Conservation (phyloP, 2,329 filamentous ascomycete species). For the Phoma sp. region DNA sequence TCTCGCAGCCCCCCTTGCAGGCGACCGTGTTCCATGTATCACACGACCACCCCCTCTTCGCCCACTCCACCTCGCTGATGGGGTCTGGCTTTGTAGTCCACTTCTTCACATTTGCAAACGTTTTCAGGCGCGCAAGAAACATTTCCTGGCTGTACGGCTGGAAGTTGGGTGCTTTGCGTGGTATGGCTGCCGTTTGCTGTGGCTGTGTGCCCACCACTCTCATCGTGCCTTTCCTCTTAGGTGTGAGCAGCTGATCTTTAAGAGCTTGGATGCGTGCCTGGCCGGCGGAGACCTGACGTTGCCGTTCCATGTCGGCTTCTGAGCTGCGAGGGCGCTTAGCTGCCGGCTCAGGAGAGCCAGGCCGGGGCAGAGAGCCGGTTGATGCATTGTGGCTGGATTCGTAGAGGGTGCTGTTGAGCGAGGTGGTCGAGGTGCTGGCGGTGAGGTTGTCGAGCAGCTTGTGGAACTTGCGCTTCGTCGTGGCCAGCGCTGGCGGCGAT, state of each 20-base stretch:
- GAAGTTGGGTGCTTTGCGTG: slow-evolving; percentile 69
- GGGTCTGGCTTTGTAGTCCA: slow-evolving; percentile 92
- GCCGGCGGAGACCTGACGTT: slow-evolving; percentile 37
- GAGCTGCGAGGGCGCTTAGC: slow-evolving; percentile 47
- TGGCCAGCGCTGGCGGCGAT: slow-evolving; percentile 65
- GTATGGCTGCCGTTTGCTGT: slow-evolving; percentile 27
- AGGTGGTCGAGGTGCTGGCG: slow-evolving; percentile 58
- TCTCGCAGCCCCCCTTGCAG: slow-evolving; percentile 81
- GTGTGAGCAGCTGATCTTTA: slow-evolving; percentile 43
- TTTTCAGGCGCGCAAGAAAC: slow-evolving; percentile 81
- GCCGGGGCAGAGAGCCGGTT: slow-evolving; percentile 33
- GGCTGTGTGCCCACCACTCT: slow-evolving; percentile 44
- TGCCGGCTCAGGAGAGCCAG: slow-evolving; percentile 38
- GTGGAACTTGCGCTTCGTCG: slow-evolving; percentile 86
- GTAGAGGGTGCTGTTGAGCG: slow-evolving; percentile 42
- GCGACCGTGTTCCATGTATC: slow-evolving; percentile 75
- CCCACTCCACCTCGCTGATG: slow-evolving; percentile 92
- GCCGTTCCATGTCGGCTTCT: slow-evolving; percentile 35
- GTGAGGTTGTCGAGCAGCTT: slow-evolving; percentile 66
- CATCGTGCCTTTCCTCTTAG: slow-evolving; percentile 37
- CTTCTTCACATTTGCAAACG: slow-evolving; percentile 87
- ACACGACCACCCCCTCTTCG: slow-evolving; percentile 90
- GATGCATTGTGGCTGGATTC: slow-evolving; percentile 44
- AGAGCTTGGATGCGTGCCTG: slow-evolving; percentile 41
- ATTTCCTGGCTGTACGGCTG: slow-evolving; percentile 84